These are phyloP conservation scores for Cryptococcus sp. DNA, from an alignment of 1,284 basidiomycete genomes.

Conservation along the genomic window DNA sequence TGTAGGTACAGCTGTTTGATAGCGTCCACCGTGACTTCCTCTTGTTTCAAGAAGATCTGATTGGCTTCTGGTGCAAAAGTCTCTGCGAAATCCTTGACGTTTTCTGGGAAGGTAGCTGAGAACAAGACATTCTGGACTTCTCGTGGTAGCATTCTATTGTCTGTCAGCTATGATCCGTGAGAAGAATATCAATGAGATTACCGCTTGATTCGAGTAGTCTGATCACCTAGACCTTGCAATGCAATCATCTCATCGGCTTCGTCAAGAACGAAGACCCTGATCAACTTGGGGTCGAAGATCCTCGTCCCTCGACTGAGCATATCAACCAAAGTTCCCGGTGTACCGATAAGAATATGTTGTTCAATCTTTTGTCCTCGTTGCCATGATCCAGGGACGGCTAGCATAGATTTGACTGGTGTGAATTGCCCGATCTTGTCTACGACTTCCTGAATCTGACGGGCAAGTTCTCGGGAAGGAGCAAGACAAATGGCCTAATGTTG, in stretches of 20 bases:
- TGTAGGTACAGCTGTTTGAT: constrained; percentile 99
- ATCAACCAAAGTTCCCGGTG: constrained; percentile 91
- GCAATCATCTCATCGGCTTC: constrained; percentile 99
- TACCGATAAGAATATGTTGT: constrained; percentile 91
- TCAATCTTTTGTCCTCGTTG: constrained; percentile 55
- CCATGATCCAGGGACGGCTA: constrained; percentile 82
- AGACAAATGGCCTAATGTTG: constrained; percentile 73
- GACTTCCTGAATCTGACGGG: constrained; percentile 95
- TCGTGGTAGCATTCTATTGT: constrained; percentile 36
- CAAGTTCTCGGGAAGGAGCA: constrained; percentile 92
- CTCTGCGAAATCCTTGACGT: constrained; percentile 81
- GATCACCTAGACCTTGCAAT: constrained; percentile 92
- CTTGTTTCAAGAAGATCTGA: constrained; percentile 91
- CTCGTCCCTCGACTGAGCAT: constrained; percentile 54
- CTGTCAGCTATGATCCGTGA: constrained; percentile 5
- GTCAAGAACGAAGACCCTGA: constrained; percentile 94
- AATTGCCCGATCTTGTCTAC: constrained; percentile 93
- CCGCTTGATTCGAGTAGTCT: constrained; percentile 93
- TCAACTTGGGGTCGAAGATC: constrained; percentile 62
- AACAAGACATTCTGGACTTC: constrained; percentile 86
- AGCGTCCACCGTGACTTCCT: constrained; percentile 88
- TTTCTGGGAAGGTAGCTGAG: constrained; percentile 95
- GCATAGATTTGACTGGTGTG: constrained; percentile 85
- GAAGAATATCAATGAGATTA: constrained; percentile 45
- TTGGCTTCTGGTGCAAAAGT: constrained; percentile 93